Conservation (phyloP, 805 yeast species). For the Candida jianshihensis region DNA sequence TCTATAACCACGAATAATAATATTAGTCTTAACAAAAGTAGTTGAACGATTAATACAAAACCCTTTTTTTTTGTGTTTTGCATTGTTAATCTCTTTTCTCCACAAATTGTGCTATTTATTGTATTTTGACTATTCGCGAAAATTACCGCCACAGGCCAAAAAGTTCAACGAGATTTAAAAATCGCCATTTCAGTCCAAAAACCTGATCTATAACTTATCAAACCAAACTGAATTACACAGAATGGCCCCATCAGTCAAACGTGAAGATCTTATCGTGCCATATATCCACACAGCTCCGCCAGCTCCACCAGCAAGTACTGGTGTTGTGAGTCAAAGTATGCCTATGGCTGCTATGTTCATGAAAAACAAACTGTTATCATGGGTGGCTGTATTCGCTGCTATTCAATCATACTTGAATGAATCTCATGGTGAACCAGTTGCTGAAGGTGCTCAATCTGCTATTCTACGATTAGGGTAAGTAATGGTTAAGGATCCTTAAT, state of each 20-base stretch:
- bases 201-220: no score
- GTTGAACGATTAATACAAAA: no score
- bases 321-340: conserved; percentile 47
- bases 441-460: conserved; percentile 35
- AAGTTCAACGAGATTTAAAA: no score
- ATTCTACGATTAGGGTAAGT: conserved; percentile 8
- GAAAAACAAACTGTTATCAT: conserved; percentile 42
- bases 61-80: no score
- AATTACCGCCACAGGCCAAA: background rate
- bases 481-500: background rate
- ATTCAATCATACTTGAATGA: conserved; percentile 31
- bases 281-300: conserved; percentile 44
- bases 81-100: no score
- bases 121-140: background rate
- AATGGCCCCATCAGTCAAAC: conserved; percentile 26
- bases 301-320: conserved; percentile 37
- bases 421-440: conserved; percentile 15
- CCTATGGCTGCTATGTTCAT: conserved; percentile 68
- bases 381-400: conserved; percentile 49
- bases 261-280: conserved; percentile 31
- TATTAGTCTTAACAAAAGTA: no score
- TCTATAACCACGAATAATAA: no score
- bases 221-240: background rate
- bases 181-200: no score
- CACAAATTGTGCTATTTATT: no score